Base-by-base conservation (phyloP, 805 yeast genomes). In the Nakazawaea populi region DNA sequence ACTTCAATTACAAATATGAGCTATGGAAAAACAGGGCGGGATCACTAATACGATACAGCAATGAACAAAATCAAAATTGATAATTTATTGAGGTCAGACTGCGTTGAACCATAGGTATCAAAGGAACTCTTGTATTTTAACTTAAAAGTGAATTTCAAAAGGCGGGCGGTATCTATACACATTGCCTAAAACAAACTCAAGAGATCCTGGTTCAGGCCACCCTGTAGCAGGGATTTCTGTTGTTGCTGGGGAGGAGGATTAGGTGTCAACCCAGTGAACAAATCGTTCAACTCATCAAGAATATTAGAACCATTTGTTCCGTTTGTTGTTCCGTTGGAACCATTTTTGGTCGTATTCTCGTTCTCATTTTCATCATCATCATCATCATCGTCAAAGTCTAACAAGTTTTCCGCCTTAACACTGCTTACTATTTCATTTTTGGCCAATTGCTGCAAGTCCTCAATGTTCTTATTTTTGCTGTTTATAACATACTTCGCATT, bases 331-430 rank as follows among this genome's bases (percentile, higher is more conserved):
- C 54, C 61, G 7, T 55, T 57, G 9, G 49, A 57, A 8, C 51
- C 56, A 28, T 28, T 30, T 7, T 39, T n/a, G 24, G 12, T 31
- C 10, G 11, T 36, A 14, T 44, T 35, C 1, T 51, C 56, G 9
- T 37, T 18, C 6, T 37, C 40, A 12, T 37, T 18, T 8, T 37
- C 35, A 32, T 38, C 48, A 1, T 54, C 71, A 18, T 71, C 35
- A 32, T 32, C 79, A 44, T 82, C 89, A 54, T 83, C 89, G 60
- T 86, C 97, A 56, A 92, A 83, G 64, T 92, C 96, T 47, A 92
- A 77, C 57, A 94, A 73, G 58, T 88, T 89, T 58, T 89, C 97
- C 44, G 85, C 83, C 58, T 83, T 82, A 31, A 76, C 78, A 51
- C 73, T 76, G 27, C 64, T 62, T 44, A 82, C 79, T 52, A 85